These are phyloP conservation scores for Isoetes engelmannii DNA, from an alignment of 83 land plant genomes.

Conservation along the genomic window DNA sequence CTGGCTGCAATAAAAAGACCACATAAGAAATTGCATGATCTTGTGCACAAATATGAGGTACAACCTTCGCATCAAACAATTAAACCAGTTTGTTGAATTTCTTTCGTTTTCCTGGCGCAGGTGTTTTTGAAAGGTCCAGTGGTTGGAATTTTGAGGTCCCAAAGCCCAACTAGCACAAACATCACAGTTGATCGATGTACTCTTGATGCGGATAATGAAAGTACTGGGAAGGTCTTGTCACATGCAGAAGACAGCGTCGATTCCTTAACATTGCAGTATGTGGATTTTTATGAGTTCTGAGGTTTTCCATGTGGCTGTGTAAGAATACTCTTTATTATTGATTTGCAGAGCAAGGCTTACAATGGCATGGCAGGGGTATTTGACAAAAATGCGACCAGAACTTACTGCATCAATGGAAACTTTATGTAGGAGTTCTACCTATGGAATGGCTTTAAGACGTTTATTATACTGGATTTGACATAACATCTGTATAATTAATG, in stretches of 20 bases:
- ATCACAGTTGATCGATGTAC: too few relatives aligned
- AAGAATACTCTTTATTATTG: too few relatives aligned
- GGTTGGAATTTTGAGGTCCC: slow-evolving; percentile 13
- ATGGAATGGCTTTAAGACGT: background rate
- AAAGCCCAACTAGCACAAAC: slow-evolving; percentile 17
- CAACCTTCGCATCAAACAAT: background rate
- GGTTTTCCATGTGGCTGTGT: too few relatives aligned
- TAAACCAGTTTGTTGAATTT: background rate
- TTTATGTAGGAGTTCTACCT: background rate
- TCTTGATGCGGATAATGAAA: too few relatives aligned
- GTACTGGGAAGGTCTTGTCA: too few relatives aligned
- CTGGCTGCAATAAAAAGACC: slow-evolving; percentile 42
- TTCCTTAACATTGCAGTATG: too few relatives aligned
- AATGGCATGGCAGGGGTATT: too few relatives aligned
- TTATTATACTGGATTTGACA: background rate
- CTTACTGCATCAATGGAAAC: background rate
- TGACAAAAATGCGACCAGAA: too few relatives aligned
- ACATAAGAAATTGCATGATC: slow-evolving; percentile 63
- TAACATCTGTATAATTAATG: background rate
- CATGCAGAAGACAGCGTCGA: too few relatives aligned
- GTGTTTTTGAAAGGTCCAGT: slow-evolving; percentile 24
- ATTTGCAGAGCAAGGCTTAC: too few relatives aligned
- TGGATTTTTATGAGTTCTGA: too few relatives aligned
- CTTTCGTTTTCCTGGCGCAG: background rate
- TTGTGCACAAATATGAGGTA: slow-evolving; percentile 65